Percentiles rank a stretch among this genome's conserved stretches.
phyloP scores from a whole-genome alignment of 2,329 filamentous ascomycete species.

The Lachnellula cervina region DNA sequence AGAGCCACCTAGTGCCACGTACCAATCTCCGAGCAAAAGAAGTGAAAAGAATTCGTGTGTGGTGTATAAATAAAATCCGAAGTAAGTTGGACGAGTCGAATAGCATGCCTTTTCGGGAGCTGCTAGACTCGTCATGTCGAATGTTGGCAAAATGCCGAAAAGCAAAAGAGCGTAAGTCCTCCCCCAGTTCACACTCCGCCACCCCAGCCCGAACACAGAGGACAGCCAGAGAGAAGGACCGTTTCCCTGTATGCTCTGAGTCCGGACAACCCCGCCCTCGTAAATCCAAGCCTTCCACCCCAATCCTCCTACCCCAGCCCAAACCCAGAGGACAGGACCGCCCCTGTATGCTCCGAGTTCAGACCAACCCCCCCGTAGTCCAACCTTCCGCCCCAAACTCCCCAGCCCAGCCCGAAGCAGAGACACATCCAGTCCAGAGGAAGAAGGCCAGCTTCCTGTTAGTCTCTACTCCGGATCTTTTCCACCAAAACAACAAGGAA shows the following conservation, averaged over 20 bases:
- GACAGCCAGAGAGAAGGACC: background rate
- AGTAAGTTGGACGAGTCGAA: background rate
- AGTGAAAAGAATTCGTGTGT: background rate
- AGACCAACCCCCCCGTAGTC: background rate
- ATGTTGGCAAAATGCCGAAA: background rate
- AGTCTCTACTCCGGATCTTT: background rate
- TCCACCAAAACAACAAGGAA: background rate
- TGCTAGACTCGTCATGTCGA: background rate
- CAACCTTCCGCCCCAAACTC: background rate
- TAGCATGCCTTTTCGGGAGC: background rate
- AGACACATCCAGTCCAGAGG: background rate
- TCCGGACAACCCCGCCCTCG: background rate
- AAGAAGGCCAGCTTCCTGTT: background rate
- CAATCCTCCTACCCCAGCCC: background rate
- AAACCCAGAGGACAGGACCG: background rate
- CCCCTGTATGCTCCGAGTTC: background rate
- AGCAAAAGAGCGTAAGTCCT: too few relatives aligned
- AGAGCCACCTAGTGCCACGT: background rate
- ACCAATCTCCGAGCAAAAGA: background rate
- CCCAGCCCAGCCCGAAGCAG: background rate
- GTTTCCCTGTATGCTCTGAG: background rate
- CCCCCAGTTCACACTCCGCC: background rate
- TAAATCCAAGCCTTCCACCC: background rate
- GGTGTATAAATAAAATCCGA: background rate
- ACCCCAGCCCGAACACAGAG: background rate